These are phyloP conservation scores for Amanita inopinata DNA, from an alignment of 768 basidiomycete genomes.

Conservation along the genomic window DNA sequence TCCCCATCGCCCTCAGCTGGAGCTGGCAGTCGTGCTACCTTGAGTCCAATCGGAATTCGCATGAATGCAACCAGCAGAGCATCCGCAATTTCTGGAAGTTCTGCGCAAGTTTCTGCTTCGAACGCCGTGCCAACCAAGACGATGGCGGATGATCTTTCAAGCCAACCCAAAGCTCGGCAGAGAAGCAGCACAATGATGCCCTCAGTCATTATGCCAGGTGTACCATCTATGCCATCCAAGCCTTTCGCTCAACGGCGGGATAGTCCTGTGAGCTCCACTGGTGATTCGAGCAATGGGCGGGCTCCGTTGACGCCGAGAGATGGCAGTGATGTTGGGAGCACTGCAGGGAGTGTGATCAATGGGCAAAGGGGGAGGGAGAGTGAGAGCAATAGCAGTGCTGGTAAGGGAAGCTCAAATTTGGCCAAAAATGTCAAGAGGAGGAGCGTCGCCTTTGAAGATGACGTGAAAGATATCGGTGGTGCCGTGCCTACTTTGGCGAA, in stretches of 20 bases:
- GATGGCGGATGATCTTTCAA: constrained; percentile 11
- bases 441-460: constrained; percentile 66
- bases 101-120: constrained; percentile 1
- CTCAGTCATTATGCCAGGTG: constrained; percentile 17
- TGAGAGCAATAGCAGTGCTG: constrained; percentile 20
- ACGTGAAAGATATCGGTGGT: constrained; percentile 17
- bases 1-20: neutral
- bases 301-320: constrained; percentile 71
- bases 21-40: constrained; percentile 10
- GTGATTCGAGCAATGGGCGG: constrained; percentile 72
- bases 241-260: constrained; percentile 53
- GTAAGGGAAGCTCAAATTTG: constrained; percentile 20
- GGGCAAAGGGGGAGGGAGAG: constrained; percentile 13
- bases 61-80: neutral
- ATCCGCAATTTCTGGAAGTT: constrained; percentile 1
- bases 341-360: constrained; percentile 14
- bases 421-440: constrained; percentile 36
- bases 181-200: constrained; percentile 34
- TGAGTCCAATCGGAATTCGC: neutral
- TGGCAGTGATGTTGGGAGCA: constrained; percentile 51
- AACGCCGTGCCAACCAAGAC: constrained; percentile 11
- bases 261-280: constrained; percentile 79
- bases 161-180: constrained; percentile 17
- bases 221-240: constrained; percentile 24
- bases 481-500: neutral